Base-by-base conservation (phyloP, 768 basidiomycete genomes). In the Gloeopeniophorella convolvens region DNA sequence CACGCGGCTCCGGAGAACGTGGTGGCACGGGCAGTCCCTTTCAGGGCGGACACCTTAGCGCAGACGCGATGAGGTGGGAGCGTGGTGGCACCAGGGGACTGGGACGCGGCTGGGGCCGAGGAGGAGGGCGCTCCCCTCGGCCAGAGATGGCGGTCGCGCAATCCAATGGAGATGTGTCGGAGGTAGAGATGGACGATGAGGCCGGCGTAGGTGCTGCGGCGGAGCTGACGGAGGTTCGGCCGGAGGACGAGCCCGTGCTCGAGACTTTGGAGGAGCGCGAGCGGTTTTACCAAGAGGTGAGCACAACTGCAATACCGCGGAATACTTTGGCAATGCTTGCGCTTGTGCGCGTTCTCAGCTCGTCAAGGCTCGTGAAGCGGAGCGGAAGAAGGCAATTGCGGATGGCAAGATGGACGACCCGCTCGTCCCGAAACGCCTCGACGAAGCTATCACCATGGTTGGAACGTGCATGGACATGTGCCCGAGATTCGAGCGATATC, bases 401-500 rank as follows among this genome's bases (percentile, higher is more conserved):
- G 79, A 84, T 30, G 90, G 91, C 5, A 83, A 87, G 61, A 92
- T 96, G 79, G 86, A 89, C 55, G 90, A 91, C 62, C 93, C 92
- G 0, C 62, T 76, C 34, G 82, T 83, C 9, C 82, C 85, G 2
- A 85, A 85, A 62, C 76, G 84, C 12, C 74, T 96, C 2, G 89
- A 89, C 58, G 84, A 95, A 56, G 93, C 94, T 15, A 92, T 94
- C 48, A 85, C 84, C n/a, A 84, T 97, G 64, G 79, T 89, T 12
- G 94, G 94, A 20, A 94, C 91, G 1, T 98, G 95, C 62, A 68
- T 75, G 70, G 85, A 89, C 53, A 96, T 97, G 92, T 97, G 94
- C 63, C 93, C 94, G 3, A 80, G 86, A 34, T 96, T 90, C 61
- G 95, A 98, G 66, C 77, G 89, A 23, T 93, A 95, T 65, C 77